A percentile compares a stretch with the other conserved stretches of the same genome.
phyloP scores from a whole-genome alignment of 2,329 filamentous ascomycete species.

The Fusarium sp. region DNA sequence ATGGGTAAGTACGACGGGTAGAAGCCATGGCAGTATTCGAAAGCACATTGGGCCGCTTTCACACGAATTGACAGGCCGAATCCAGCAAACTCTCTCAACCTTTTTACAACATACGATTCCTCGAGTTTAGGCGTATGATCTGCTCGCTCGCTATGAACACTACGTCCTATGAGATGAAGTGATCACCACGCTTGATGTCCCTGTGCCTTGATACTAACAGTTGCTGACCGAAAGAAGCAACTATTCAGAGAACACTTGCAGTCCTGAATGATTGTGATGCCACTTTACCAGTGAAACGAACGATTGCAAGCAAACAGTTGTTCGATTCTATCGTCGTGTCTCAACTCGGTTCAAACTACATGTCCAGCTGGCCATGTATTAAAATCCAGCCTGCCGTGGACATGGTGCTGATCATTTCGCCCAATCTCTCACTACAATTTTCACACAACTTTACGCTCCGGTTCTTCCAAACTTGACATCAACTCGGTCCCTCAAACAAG shows the following conservation, averaged over 20 bases:
- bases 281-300: background rate
- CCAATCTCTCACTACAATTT: background rate
- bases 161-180: background rate
- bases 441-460: background rate
- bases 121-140: constrained; percentile 10
- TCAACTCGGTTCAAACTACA: background rate
- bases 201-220: background rate
- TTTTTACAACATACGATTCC: constrained; percentile 14
- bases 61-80: background rate
- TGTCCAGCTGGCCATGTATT: background rate
- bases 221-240: background rate
- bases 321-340: background rate
- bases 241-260: background rate
- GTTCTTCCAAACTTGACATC: background rate
- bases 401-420: too few species aligned
- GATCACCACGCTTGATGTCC: background rate
- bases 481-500: background rate
- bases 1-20: too few species aligned
- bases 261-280: constrained; percentile 4
- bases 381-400: background rate
- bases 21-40: too few species aligned
- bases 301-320: background rate
- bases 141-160: fast-evolving
- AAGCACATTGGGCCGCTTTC: too few species aligned
- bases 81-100: too few species aligned